Conservation (phyloP, 352 stramenopile species). For the Plasmopara muralis region DNA sequence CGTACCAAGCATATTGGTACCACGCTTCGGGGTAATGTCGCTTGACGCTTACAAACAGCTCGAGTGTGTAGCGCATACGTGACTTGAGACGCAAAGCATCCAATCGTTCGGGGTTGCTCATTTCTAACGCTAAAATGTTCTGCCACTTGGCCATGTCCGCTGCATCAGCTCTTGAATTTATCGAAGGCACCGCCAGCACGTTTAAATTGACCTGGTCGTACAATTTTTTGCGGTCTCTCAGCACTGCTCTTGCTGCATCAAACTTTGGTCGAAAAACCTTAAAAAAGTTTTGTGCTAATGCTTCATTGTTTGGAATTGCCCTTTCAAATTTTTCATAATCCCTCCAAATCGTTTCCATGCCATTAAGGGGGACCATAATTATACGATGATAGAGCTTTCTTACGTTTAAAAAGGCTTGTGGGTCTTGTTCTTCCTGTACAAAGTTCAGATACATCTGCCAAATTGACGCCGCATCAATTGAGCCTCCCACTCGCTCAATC, state of each 20-base stretch:
- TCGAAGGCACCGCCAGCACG: conserved; percentile 49
- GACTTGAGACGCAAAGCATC: conserved; percentile 73
- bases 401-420: conserved; percentile 66
- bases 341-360: conserved; percentile 79
- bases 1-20: conserved; percentile 82
- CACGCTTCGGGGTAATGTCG: conserved; percentile 74
- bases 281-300: conserved; percentile 81
- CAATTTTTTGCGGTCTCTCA: conserved; percentile 81
- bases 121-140: conserved; percentile 72
- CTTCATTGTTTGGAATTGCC: conserved; percentile 84
- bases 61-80: conserved; percentile 78
- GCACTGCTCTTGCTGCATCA: conserved; percentile 65
- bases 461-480: conserved; percentile 67
- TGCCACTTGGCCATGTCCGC: conserved; percentile 70
- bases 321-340: conserved; percentile 88
- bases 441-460: conserved; percentile 83
- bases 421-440: conserved; percentile 66
- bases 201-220: conserved; percentile 72
- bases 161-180: conserved; percentile 26
- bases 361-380: conserved; percentile 62
- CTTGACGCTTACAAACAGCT: conserved; percentile 73
- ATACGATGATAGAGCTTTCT: conserved; percentile 84
- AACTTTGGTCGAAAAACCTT: conserved; percentile 84
- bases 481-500: conserved; percentile 73
- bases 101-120: conserved; percentile 71